Percentiles rank a stretch among this genome's conserved stretches.
phyloP scores from a whole-genome alignment of 768 basidiomycete genomes.

The Lentinula sp. region DNA sequence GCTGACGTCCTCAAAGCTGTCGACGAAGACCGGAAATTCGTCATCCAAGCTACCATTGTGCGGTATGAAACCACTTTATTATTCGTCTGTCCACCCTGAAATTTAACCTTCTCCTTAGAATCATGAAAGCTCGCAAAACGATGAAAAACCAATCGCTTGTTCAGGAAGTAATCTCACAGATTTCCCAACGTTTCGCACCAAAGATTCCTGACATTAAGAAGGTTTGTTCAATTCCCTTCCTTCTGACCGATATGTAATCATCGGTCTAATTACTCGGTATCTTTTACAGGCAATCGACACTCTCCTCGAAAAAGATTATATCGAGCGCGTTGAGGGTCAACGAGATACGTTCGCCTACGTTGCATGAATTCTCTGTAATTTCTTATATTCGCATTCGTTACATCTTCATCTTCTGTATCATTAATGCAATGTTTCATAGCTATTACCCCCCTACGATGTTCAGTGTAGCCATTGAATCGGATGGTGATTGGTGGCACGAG shows the following conservation, averaged over 20 bases:
- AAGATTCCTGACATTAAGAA: slow-evolving; percentile 97
- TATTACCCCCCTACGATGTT: not conserved
- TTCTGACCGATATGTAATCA: not conserved
- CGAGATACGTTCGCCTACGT: slow-evolving; percentile 60
- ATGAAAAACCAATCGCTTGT: slow-evolving; percentile 92
- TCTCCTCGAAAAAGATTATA: slow-evolving; percentile 94
- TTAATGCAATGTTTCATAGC: slow-evolving; percentile 4
- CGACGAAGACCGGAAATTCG: slow-evolving; percentile 95
- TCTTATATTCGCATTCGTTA: slow-evolving; percentile 11
- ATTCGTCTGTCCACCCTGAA: not conserved
- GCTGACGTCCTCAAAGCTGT: slow-evolving; percentile 89
- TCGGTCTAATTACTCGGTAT: not conserved
- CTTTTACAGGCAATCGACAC: slow-evolving; percentile 76
- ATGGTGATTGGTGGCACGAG: not conserved
- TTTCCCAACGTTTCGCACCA: slow-evolving; percentile 83
- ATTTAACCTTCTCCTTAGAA: slow-evolving; percentile 34
- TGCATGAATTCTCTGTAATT: slow-evolving; percentile 17
- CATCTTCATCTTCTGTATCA: slow-evolving; percentile 11
- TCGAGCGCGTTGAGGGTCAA: slow-evolving; percentile 86
- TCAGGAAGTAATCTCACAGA: slow-evolving; percentile 85
- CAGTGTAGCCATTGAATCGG: not conserved
- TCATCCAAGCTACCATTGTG: slow-evolving; percentile 92
- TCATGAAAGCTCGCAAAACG: slow-evolving; percentile 94
- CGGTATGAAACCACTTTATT: slow-evolving; percentile 37
- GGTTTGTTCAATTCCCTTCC: slow-evolving; percentile 31